phyloP scores from a whole-genome alignment of 1,139 yeast species.

The Pichia inconspicua region DNA sequence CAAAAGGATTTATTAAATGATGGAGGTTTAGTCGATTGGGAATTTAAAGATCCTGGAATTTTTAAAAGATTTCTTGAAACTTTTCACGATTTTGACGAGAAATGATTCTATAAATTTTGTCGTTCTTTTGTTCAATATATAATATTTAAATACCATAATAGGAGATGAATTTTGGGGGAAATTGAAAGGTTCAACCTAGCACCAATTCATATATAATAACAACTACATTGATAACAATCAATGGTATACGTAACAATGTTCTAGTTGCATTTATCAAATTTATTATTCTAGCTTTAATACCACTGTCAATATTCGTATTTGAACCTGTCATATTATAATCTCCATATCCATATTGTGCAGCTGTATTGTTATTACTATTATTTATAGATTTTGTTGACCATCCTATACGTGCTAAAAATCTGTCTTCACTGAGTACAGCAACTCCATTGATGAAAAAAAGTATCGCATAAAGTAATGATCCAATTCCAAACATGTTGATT shows the following conservation, averaged over 20 bases:
- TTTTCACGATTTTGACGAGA: conserved; percentile 1
- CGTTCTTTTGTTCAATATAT: neutral
- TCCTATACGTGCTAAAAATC: conserved; percentile 66
- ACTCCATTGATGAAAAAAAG: conserved; percentile 64
- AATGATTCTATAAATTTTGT: neutral
- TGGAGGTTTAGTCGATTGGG: conserved; percentile 15
- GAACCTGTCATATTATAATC: conserved; percentile 5
- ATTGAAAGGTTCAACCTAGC: too few species aligned
- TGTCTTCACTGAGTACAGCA: conserved; percentile 75
- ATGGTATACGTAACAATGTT: conserved; percentile 67
- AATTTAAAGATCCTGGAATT: conserved; percentile 13
- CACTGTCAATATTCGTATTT: conserved; percentile 8
- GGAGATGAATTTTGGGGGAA: neutral
- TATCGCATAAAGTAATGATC: conserved; percentile 56
- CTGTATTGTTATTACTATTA: conserved; percentile 15
- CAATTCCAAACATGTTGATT: conserved; percentile 56
- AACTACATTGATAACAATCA: conserved; percentile 57
- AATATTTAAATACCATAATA: neutral
- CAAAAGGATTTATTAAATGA: conserved; percentile 5
- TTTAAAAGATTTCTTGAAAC: conserved; percentile 8
- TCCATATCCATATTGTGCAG: conserved; percentile 28
- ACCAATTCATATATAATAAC: conserved; percentile 67
- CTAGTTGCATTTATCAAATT: conserved; percentile 66
- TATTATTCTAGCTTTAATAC: conserved; percentile 51
- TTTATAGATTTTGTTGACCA: conserved; percentile 22